Evolutionary conservation across 768 basidiomycete genomes (phyloP).

Genomic region (Rhizopogon vesiculosus): DNA sequence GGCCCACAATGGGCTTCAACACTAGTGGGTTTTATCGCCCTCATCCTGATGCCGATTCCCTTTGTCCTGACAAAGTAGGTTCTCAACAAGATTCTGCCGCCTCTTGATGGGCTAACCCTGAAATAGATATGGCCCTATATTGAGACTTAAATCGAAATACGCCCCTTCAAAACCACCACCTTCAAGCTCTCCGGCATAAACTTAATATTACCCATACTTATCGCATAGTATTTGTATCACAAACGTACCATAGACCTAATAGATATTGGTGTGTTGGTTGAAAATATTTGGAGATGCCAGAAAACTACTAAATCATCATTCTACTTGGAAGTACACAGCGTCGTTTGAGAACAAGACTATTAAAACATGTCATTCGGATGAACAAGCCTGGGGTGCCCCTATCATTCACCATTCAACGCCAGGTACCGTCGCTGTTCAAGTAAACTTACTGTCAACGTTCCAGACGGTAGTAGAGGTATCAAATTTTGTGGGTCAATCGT

Average conservation of each 20-base stretch:
- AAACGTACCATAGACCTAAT: neutral
- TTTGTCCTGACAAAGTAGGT: constrained; percentile 33
- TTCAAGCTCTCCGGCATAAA: constrained; percentile 6
- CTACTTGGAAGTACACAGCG: too few relatives aligned
- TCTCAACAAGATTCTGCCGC: neutral
- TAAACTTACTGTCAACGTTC: too few relatives aligned
- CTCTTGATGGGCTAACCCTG: neutral
- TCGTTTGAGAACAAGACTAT: too few relatives aligned
- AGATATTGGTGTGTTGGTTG: too few relatives aligned
- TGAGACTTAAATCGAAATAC: constrained; percentile 40
- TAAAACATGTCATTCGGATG: too few relatives aligned
- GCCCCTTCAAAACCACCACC: constrained; percentile 25
- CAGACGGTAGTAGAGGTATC: too few relatives aligned
- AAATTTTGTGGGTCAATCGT: too few relatives aligned
- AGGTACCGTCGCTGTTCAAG: too few relatives aligned
- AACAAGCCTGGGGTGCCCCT: too few relatives aligned
- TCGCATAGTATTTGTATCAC: neutral
- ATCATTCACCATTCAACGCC: too few relatives aligned
- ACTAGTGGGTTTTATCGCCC: constrained; percentile 46
- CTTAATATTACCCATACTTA: neutral
- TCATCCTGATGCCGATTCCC: constrained; percentile 49
- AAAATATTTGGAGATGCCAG: too few relatives aligned
- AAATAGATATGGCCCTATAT: constrained; percentile 32
- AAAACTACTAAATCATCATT: too few relatives aligned
- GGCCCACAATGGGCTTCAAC: constrained; percentile 57